Base-by-base conservation (phyloP, 2,329 filamentous ascomycete genomes). In the Penicillium sclerotigenum region DNA sequence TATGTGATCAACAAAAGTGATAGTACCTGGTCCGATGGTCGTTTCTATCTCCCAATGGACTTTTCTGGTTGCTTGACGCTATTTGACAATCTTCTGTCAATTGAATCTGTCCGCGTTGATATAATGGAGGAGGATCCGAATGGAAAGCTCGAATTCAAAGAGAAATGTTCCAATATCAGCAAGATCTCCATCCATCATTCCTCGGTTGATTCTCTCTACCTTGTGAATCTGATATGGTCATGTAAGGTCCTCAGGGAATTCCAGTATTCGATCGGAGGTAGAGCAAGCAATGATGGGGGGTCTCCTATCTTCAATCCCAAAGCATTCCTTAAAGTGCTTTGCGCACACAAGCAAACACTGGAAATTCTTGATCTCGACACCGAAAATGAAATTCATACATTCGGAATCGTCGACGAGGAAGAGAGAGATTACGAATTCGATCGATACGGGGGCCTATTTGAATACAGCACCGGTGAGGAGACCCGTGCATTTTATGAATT, bases 301-400 rank as follows among this genome's bases (percentile, higher is more conserved):
- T 28, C 2, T 11, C 14, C 37, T 10, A 22, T 26, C 0, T 56
- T 66, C 51, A 65, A 59, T 45, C 45, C 54, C 14, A 56, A 57
- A 34, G 52, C 56, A n/a, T 54, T 67, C 13, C 49, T 67, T 29
- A 58, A 64, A 40, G 34, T 52, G 2, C 37, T 63, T 9, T 61
- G 52, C 2, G 20, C 38, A 1, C 60, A 68, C 46, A 65, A 53
- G 18, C 5, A 53, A 5, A 67, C 60, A 2, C 34, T 68, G 11
- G 60, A 67, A 34, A 38, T 56, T 1, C 47, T 68, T 2, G 52
- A 68, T 47, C 7, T 68, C 2, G 56, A 67, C 24, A 36, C 36
- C 2, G 58, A 64, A 6, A 11, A 22, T 20, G 13, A 50, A 13
- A 56, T 57, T 5, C 1, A 8, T 22, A 10, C 2, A 2, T 24